Conservation (phyloP, 2,329 filamentous ascomycete species). For the Cordyceps fumosorosea region DNA sequence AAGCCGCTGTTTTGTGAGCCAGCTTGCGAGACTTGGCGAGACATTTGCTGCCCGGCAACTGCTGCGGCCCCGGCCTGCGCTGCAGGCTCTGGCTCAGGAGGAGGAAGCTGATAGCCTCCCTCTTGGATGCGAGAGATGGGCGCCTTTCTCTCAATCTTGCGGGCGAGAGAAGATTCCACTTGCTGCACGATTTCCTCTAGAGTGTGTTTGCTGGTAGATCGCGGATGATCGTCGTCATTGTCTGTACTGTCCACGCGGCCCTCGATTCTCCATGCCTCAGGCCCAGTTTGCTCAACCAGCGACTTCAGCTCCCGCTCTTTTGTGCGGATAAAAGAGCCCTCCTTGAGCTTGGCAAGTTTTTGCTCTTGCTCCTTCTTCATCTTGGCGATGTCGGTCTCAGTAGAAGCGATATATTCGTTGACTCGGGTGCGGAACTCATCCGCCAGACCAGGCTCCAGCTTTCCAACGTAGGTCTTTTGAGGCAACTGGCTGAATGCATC, state of each 20-base stretch:
- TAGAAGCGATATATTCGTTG: conserved; percentile 61
- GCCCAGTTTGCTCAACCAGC: conserved; percentile 52
- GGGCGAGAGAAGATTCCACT: conserved; percentile 65
- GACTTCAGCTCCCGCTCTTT: conserved; percentile 71
- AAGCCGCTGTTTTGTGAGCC: conserved; percentile 49
- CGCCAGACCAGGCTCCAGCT: conserved; percentile 67
- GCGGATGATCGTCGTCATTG: conserved; percentile 33
- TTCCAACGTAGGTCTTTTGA: conserved; percentile 54
- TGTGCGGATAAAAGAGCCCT: conserved; percentile 60
- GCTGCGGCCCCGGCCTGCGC: conserved; percentile 20
- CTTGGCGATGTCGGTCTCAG: conserved; percentile 74
- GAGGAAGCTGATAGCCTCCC: conserved; percentile 64
- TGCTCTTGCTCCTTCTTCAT: conserved; percentile 75
- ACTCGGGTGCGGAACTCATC: conserved; percentile 80
- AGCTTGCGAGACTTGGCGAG: conserved; percentile 47
- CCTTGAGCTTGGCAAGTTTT: conserved; percentile 67
- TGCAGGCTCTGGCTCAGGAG: conserved; percentile 35
- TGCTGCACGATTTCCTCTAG: conserved; percentile 69
- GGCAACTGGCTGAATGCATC: conserved; percentile 38
- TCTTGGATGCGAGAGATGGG: conserved; percentile 67
- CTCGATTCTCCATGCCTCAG: conserved; percentile 60
- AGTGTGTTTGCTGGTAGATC: conserved; percentile 42
- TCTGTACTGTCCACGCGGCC: conserved; percentile 45
- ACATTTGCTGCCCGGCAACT: conserved; percentile 29
- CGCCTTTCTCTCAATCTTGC: conserved; percentile 57